A percentile compares a stretch with the other conserved stretches of the same genome.
These are phyloP conservation scores for Collybiopsis luxurians DNA, from an alignment of 768 basidiomycete genomes.

Conservation along the genomic window DNA sequence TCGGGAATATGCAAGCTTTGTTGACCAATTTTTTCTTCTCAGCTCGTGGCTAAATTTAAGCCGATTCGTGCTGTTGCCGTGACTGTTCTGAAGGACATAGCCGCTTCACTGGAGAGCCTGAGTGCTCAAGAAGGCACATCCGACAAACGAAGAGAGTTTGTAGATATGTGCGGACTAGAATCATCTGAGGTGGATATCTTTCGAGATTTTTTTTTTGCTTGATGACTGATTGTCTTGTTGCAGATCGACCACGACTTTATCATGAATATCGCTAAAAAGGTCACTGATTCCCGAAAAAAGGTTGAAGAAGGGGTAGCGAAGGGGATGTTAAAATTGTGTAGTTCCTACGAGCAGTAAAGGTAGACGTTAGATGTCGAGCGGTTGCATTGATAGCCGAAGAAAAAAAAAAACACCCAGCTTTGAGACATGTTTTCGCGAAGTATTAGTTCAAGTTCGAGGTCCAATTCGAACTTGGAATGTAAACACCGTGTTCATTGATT, in stretches of 20 bases:
- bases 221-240: slow-evolving; percentile 7
- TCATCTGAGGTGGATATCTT: slow-evolving; percentile 29
- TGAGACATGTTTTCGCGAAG: no score
- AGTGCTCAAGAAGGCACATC: slow-evolving; percentile 50
- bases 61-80: slow-evolving; percentile 52
- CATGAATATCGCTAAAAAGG: slow-evolving; percentile 56
- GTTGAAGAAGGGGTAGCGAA: slow-evolving; percentile 70
- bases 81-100: slow-evolving; percentile 55
- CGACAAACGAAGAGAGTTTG: slow-evolving; percentile 51
- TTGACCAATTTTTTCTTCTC: slow-evolving; percentile 5
- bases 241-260: slow-evolving; percentile 69
- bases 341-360: slow-evolving; percentile 27
- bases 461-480: no score
- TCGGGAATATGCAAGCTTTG: slow-evolving; percentile 1
- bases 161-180: slow-evolving; percentile 47
- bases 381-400: no score
- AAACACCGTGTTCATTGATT: no score
- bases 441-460: no score
- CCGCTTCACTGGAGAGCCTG: slow-evolving; percentile 44
- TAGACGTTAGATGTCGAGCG: neutral
- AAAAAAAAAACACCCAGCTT: no score
- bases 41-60: slow-evolving; percentile 73
- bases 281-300: slow-evolving; percentile 69
- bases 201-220: neutral
- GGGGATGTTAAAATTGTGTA: slow-evolving; percentile 56